Base-by-base conservation (phyloP, 108 stramenopile species). In the Schizochytrium sp. region DNA sequence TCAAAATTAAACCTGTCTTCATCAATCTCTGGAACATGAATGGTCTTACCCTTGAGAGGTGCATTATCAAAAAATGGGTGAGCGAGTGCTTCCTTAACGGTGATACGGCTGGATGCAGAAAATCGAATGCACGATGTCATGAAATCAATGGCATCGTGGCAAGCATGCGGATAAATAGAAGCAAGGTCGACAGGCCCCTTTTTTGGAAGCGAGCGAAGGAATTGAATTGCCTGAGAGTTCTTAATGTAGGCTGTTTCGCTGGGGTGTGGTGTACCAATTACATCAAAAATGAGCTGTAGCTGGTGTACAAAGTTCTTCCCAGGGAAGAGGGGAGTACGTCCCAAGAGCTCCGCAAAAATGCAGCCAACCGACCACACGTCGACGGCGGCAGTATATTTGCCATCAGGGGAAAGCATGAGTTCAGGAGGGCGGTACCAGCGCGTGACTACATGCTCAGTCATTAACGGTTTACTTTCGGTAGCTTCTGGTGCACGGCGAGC, bases 381-480 rank as follows among this genome's bases (percentile, higher is more conserved):
- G 57, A 95, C 94, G 72, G 93, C 92, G 92, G 92, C 92, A 3
- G 89, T 89, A 89, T 95, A 95, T 45, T 92, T 49, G 12, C 94
- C 94, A 87, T 95, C 94, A 44, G 95, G 94, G 45, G 59, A 88
- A 44, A 87, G 89, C 94, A 94, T 94, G 41, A 94, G 92, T 88
- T 94, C 94, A 2, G 94, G 94, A 3, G 94, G 91, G 41, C 95
- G 92, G 89, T 95, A 95, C 95, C 95, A 95, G 28, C 95, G 91
- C 7, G 95, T 95, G 0, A 95, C 95, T 15, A 95, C 95, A 46
- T 95, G 94, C 91, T 94, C 94, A 28, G 95, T 95, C 95, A 95
- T 94, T 15, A 93, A 94, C 41, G 94, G 89, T 19, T 93, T 93
- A 12, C 72, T 92, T 61, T 61, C 46, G 2, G 69, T n/a, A 57